Percentiles rank a stretch among this genome's conserved stretches.
phyloP scores from a whole-genome alignment of 306 rosid species.

The Begonia masoniana region DNA sequence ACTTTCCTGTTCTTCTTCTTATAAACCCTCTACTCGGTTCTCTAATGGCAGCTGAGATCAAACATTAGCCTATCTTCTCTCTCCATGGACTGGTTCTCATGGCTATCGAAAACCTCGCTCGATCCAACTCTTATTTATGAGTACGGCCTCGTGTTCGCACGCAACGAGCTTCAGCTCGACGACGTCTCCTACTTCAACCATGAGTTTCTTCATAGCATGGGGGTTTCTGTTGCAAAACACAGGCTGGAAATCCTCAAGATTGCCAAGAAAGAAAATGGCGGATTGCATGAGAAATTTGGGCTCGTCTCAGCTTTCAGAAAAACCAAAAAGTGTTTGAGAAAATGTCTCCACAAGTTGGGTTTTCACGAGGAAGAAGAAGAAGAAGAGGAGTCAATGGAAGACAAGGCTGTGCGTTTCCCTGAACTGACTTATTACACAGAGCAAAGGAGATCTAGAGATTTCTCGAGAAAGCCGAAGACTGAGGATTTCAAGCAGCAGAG shows the following conservation, averaged over 20 bases:
- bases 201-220: conserved; percentile 81
- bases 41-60: no score
- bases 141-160: conserved; percentile 56
- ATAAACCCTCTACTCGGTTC: no score
- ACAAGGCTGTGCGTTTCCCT: background rate
- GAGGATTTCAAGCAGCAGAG: conserved; percentile 13
- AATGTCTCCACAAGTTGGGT: conserved; percentile 32
- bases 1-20: no score
- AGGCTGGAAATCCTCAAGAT: conserved; percentile 81
- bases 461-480: conserved; percentile 8
- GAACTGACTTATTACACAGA: conserved; percentile 20
- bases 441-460: conserved; percentile 23
- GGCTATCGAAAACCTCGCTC: conserved; percentile 69
- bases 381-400: background rate
- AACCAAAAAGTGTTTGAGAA: conserved; percentile 38
- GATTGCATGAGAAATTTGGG: conserved; percentile 15
- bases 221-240: conserved; percentile 77
- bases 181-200: conserved; percentile 67
- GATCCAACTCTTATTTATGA: conserved; percentile 57
- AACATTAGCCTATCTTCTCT: background rate
- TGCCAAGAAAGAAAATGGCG: conserved; percentile 22
- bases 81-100: conserved; percentile 88
- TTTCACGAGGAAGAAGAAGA: conserved; percentile 12
- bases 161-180: conserved; percentile 49
- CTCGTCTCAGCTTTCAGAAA: conserved; percentile 26